These are phyloP conservation scores for Onygenales sp. DNA, from an alignment of 2,329 filamentous ascomycete species.

Conservation along the genomic window DNA sequence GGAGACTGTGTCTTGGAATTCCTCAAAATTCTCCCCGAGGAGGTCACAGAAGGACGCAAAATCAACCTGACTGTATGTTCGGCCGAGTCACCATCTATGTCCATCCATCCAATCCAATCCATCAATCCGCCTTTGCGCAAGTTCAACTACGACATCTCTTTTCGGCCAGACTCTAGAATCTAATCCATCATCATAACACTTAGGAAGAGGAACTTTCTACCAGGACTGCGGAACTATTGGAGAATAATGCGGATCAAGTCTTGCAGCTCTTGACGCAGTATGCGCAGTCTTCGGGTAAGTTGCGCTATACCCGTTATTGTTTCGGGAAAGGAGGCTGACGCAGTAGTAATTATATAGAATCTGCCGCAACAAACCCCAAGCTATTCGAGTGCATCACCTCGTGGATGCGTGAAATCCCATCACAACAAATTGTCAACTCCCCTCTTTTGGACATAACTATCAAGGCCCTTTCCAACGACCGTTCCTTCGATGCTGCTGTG, in stretches of 20 bases:
- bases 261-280: slow-evolving; percentile 82
- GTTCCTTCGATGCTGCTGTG: slow-evolving; percentile 75
- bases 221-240: slow-evolving; percentile 80
- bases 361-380: slow-evolving; percentile 75
- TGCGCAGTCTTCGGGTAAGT: slow-evolving; percentile 74
- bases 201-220: slow-evolving; percentile 90
- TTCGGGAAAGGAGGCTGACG: not conserved
- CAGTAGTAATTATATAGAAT: slow-evolving; percentile 40
- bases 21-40: slow-evolving; percentile 90
- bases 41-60: slow-evolving; percentile 98
- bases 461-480: slow-evolving; percentile 59
- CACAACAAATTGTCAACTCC: slow-evolving; percentile 73
- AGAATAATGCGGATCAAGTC: slow-evolving; percentile 82
- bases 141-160: slow-evolving; percentile 9
- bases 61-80: slow-evolving; percentile 97
- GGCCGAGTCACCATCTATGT: slow-evolving; percentile 36
- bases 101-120: slow-evolving; percentile 37
- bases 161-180: slow-evolving; percentile 27
- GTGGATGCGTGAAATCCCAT: slow-evolving; percentile 88
- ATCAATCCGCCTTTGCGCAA: slow-evolving; percentile 19
- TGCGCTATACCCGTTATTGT: not conserved
- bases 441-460: slow-evolving; percentile 75
- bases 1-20: slow-evolving; percentile 90
- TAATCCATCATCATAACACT: slow-evolving; percentile 38
- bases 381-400: slow-evolving; percentile 93